Percentiles rank a stretch among this genome's conserved stretches.
phyloP scores from a whole-genome alignment of 768 basidiomycete species.

The Rhodotorula toruloides region DNA sequence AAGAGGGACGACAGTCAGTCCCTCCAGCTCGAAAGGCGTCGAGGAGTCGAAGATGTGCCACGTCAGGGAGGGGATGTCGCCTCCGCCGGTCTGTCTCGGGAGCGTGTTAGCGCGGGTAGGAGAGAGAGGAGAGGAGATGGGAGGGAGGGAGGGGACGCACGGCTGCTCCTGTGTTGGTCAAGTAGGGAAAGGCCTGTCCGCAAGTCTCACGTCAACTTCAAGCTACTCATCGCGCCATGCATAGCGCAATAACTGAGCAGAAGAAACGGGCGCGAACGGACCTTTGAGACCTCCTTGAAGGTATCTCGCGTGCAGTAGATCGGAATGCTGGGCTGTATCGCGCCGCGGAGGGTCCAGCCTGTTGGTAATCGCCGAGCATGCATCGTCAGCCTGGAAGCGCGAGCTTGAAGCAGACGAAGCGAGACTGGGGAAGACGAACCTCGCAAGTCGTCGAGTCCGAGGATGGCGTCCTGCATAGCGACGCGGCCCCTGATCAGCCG shows the following conservation, averaged over 20 bases:
- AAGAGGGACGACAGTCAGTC: slow-evolving; percentile 45
- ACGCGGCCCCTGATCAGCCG: too few relatives aligned
- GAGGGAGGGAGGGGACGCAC: slow-evolving; percentile 45
- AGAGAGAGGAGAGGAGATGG: background rate
- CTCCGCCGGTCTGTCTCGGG: slow-evolving; percentile 43
- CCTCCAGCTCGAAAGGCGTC: slow-evolving; percentile 39
- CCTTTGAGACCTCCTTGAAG: slow-evolving; percentile 59
- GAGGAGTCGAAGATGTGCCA: slow-evolving; percentile 67
- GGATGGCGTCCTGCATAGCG: slow-evolving; percentile 59
- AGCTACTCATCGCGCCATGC: too few relatives aligned
- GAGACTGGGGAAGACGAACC: slow-evolving; percentile 50
- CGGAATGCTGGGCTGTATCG: slow-evolving; percentile 68
- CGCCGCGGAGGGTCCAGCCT: slow-evolving; percentile 68
- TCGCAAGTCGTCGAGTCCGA: slow-evolving; percentile 82
- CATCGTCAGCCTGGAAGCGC: background rate
- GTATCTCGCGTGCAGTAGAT: slow-evolving; percentile 66
- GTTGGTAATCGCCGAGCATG: background rate
- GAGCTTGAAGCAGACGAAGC: background rate
- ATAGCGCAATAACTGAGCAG: too few relatives aligned
- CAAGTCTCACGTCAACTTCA: background rate
- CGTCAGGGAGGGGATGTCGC: slow-evolving; percentile 71
- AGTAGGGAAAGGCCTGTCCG: slow-evolving; percentile 66
- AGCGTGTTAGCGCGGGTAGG: background rate
- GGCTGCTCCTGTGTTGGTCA: slow-evolving; percentile 69
- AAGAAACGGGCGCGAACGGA: background rate